Evolutionary conservation across 176 grass and related monocot species (phyloP), one percentile per base, ranked within the genome.

Genomic region (Musa schizocarpa): DNA sequence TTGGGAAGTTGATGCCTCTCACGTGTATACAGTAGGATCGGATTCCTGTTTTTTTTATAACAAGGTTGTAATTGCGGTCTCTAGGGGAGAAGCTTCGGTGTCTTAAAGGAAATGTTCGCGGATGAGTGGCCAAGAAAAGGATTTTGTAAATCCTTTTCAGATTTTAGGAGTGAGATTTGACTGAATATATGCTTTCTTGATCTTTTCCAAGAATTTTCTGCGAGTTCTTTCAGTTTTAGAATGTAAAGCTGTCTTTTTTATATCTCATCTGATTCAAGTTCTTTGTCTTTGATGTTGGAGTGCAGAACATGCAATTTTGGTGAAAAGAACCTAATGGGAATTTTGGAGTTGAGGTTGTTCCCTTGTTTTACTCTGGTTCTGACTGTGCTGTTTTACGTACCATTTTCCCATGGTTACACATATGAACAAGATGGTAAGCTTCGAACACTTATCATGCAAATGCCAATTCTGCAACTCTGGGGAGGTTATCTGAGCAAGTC

Each of bases 351-450:
- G 68, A 50, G 68, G 16, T n/a, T 70, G 34, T 11, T 50, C 34
- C 50, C 43, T 2, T 19, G 13, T 8, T 4, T 70, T 29, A 2
- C 66, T 48, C 2, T 70, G 68, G 34, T 43, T 70, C 43, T 70
- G 68, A 9, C 68, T 50, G 0, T 50, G 68, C 43, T 70, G 43
- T 13, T 70, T 50, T 50, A n/a, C 68, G 51, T 77, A 59, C 14
- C 74, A 52, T 50, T 22, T 65, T 52, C 25, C 34, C 19, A n/a
- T 22, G 59, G 58, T 24, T 50, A 77, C 59, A 77, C 74, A 50
- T 50, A 77, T 17, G 74, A 65, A 21, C 59, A 65, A 65, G 74
- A 77, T 64, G 74, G 74, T 77, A 25, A 77, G 34, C 0, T 52
- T 52, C 25, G 10, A 22, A 14, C 11, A 5, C 14, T 4, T 14